Base-by-base conservation (phyloP, 306 rosid genomes). In the Gastrolobium villosum region DNA sequence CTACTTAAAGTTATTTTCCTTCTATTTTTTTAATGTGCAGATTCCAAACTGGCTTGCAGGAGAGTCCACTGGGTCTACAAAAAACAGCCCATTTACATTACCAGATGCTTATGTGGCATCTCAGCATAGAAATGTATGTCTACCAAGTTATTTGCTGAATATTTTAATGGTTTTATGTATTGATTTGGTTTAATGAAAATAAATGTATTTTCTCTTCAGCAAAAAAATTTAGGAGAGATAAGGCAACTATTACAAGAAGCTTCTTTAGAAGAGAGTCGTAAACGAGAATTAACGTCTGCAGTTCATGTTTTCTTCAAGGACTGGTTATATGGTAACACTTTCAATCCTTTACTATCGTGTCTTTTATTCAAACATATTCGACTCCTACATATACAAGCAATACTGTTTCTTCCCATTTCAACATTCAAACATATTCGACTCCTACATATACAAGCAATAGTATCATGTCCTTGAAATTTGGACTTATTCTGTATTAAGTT, bases 281-380 rank as follows among this genome's bases (percentile, higher is more conserved):
- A 90, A 76, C 91, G 93, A 45, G 98, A 94, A 80, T 81, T 94
- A 68, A 88, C 97, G 39, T 84, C 89, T 55, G 98, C 94, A 10
- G 93, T 94, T 26, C 98, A 94, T 66, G 88, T 88, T 61, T 87
- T 84, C 86, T 94, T 94, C 85, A 92, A 83, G 83, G 98, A 94
- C 84, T 94, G 98, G 97, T 86, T 94, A 86, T 90, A 94, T 73
- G 97, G 98, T 92, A 90, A 84, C 44, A 84, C 44, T 68, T 9
- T 71, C 67, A 11, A 39, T 60, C 34, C 10, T 73, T 65, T 20
- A 74, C 60, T 15, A 60, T 31, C 37, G 43, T 28, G 52, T 70
- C 7, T 63, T 66, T 8, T 10, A 6, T 54, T 78, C 40, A n/a
- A 53, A 39, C 43, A 35, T 49, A 52, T 14, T 37, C 10, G 8